Evolutionary conservation across 805 yeast species (phyloP).

Genomic region (Candida succiphila): DNA sequence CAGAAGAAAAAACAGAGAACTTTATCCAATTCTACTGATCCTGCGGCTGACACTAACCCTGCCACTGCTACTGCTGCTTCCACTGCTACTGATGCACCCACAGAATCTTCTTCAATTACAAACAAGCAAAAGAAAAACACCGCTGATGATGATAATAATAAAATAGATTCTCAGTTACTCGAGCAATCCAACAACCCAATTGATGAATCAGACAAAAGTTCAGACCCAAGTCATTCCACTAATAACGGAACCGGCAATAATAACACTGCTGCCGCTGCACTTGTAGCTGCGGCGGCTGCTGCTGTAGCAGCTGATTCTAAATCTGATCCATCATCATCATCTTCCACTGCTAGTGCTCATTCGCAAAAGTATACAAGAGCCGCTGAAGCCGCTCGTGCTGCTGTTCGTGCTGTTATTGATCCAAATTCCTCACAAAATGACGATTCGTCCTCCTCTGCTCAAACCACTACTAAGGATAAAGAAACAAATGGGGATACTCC

Average conservation of each 20-base stretch:
- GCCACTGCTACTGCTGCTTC: background rate
- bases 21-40: background rate
- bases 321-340: too few relatives aligned
- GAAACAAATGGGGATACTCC: background rate
- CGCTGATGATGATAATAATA: conserved; percentile 1
- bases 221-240: background rate
- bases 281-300: conserved; percentile 1
- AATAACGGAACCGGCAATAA: conserved; percentile 19
- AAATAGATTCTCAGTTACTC: background rate
- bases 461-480: background rate
- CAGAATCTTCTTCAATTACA: too few relatives aligned
- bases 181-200: background rate
- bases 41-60: background rate
- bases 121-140: too few relatives aligned
- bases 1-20: background rate
- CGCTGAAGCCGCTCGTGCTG: background rate
- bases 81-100: background rate
- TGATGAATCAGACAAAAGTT: background rate
- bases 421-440: background rate
- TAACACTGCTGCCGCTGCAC: conserved; percentile 1
- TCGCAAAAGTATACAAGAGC: too few relatives aligned
- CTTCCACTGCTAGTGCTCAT: too few relatives aligned
- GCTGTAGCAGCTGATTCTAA: conserved; percentile 2
- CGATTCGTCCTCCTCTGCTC: background rate
- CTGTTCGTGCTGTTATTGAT: background rate